Evolutionary conservation across 768 basidiomycete species (phyloP).

Genomic region (Candolleomyces eurysporus): DNA sequence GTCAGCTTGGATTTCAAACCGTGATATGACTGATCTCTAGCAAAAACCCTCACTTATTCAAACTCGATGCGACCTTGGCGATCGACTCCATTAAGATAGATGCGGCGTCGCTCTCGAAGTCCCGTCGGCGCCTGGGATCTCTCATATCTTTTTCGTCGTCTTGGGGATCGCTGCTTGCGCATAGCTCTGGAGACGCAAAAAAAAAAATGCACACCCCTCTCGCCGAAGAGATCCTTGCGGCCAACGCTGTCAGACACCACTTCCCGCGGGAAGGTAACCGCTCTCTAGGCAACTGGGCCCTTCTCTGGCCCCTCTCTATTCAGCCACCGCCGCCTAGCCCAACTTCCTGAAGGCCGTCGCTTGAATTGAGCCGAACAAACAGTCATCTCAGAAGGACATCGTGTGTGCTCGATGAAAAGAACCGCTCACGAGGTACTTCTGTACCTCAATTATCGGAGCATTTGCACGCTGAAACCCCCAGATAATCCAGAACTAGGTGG

Average conservation of each 20-base stretch:
- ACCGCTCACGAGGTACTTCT: not conserved
- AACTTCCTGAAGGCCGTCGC: not conserved
- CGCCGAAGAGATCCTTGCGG: too few species aligned
- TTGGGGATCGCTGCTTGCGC: constrained; percentile 4
- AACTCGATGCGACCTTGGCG: not conserved
- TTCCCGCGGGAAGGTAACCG: not conserved
- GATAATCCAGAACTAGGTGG: not conserved
- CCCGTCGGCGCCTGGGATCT: not conserved
- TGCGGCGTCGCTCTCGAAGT: not conserved
- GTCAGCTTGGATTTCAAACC: not conserved
- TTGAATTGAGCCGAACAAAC: not conserved
- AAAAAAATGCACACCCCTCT: too few species aligned
- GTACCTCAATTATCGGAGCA: constrained; percentile 6
- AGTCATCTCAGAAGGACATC: not conserved
- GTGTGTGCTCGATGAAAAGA: not conserved
- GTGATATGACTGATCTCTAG: not conserved
- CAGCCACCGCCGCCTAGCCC: constrained; percentile 6
- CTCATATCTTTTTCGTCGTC: constrained; percentile 4
- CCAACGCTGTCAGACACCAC: not conserved
- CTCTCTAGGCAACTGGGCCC: not conserved
- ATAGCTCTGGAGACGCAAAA: not conserved
- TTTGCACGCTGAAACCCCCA: not conserved
- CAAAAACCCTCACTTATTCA: not conserved
- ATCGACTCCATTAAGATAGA: not conserved
- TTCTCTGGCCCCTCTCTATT: not conserved